Conservation (phyloP, 805 yeast genomes). For the Candida railenensis region DNA sequence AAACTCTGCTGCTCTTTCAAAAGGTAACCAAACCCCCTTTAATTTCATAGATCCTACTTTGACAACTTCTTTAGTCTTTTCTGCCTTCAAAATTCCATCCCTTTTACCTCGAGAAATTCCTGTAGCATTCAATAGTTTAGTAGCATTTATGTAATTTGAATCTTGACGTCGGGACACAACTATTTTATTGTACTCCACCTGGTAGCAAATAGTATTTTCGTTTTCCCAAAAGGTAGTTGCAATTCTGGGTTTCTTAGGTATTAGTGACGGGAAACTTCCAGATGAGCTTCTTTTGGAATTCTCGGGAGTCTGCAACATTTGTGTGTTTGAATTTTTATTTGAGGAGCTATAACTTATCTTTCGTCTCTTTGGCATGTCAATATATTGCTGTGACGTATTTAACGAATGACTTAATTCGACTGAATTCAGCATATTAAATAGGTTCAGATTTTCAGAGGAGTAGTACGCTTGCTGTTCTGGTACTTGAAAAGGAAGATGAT, state of each 20-base stretch:
- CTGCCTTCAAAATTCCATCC: conserved; percentile 39
- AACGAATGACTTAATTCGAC: background rate
- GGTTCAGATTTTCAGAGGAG: background rate
- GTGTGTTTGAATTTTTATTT: background rate
- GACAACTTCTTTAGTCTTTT: conserved; percentile 28
- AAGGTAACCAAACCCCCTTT: conserved; percentile 44
- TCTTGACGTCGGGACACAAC: conserved; percentile 37
- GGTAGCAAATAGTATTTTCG: conserved; percentile 36
- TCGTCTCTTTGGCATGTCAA: background rate
- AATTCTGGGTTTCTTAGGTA: conserved; percentile 28
- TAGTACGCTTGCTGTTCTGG: conserved; percentile 6
- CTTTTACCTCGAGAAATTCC: conserved; percentile 41
- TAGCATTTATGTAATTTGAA: conserved; percentile 35
- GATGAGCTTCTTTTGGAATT: background rate
- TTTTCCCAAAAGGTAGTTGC: conserved; percentile 39
- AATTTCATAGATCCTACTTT: conserved; percentile 39
- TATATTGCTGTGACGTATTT: background rate
- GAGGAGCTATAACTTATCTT: background rate
- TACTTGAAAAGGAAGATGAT: background rate
- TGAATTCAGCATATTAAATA: background rate
- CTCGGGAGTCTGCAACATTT: background rate
- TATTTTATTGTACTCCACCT: conserved; percentile 31
- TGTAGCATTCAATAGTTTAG: conserved; percentile 36
- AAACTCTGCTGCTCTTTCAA: conserved; percentile 37
- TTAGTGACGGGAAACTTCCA: background rate